These are phyloP conservation scores for Tricholoma bakamatsutake DNA, from an alignment of 768 basidiomycete genomes.

Conservation along the genomic window DNA sequence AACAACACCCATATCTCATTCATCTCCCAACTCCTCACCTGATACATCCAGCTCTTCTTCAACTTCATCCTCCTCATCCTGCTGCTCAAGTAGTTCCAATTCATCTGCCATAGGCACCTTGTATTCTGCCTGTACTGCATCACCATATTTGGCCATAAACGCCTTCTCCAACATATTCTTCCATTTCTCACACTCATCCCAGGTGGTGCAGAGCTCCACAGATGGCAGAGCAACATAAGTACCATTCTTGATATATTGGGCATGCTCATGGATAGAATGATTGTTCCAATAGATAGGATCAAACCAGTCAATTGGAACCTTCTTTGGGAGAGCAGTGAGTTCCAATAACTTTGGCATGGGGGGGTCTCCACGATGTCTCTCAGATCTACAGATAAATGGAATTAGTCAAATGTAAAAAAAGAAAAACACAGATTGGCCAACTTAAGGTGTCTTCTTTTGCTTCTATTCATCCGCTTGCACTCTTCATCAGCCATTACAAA, in stretches of 20 bases:
- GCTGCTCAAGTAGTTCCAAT: slow-evolving; percentile 11
- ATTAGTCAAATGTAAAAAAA: not conserved
- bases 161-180: not conserved
- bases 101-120: not conserved
- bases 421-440: too few relatives aligned
- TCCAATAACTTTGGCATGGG: too few relatives aligned
- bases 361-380: not conserved
- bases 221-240: slow-evolving; percentile 13
- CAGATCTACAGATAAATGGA: not conserved
- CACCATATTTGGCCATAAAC: too few relatives aligned
- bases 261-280: not conserved
- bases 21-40: not conserved
- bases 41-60: not conserved
- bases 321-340: too few relatives aligned
- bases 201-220: slow-evolving; percentile 2
- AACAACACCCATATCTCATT: not conserved
- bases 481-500: too few relatives aligned
- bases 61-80: not conserved
- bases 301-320: slow-evolving; percentile 16
- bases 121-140: not conserved
- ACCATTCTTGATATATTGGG: slow-evolving; percentile 5
- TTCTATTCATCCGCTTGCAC: too few relatives aligned
- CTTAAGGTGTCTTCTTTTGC: too few relatives aligned
- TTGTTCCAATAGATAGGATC: slow-evolving; percentile 19
- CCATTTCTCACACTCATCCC: slow-evolving; percentile 8